Evolutionary conservation across 2,329 filamentous ascomycete genomes (phyloP).

Genomic region (Bipolaris gigantea): DNA sequence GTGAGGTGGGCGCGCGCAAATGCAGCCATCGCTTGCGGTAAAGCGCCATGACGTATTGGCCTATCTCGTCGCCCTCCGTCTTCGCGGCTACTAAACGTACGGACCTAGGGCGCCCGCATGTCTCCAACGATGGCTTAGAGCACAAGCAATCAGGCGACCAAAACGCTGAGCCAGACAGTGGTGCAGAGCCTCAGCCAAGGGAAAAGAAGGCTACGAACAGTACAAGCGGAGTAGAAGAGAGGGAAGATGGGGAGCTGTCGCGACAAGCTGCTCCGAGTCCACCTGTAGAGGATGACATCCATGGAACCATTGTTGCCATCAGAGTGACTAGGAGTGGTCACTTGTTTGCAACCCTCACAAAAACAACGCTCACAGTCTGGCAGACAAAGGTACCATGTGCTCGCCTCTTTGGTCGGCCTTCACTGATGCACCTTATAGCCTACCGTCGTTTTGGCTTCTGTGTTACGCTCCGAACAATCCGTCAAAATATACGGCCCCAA

Average conservation of each 20-base stretch:
- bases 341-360: slow-evolving; percentile 84
- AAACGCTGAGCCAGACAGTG: slow-evolving; percentile 17
- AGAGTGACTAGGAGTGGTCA: slow-evolving; percentile 78
- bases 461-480: slow-evolving; percentile 79
- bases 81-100: slow-evolving; percentile 75
- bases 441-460: slow-evolving; percentile 81
- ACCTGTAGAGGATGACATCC: slow-evolving; percentile 39
- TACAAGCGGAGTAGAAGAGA: slow-evolving; percentile 16
- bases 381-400: slow-evolving; percentile 77
- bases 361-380: slow-evolving; percentile 88
- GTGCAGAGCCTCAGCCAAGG: slow-evolving; percentile 11
- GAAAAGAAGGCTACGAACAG: slow-evolving; percentile 13
- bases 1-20: slow-evolving; percentile 42
- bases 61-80: slow-evolving; percentile 79
- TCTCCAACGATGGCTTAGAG: slow-evolving; percentile 62
- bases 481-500: slow-evolving; percentile 83
- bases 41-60: slow-evolving; percentile 78
- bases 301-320: slow-evolving; percentile 73
- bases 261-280: slow-evolving; percentile 10
- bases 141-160: slow-evolving; percentile 25
- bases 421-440: slow-evolving; percentile 60
- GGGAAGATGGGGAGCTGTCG: slow-evolving; percentile 5
- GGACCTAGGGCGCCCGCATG: slow-evolving; percentile 56
- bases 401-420: slow-evolving; percentile 7
- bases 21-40: slow-evolving; percentile 42